A percentile compares a stretch with the other conserved stretches of the same genome.
These are phyloP conservation scores for Tolypocladium sp. DNA, from an alignment of 2,329 filamentous ascomycete species.

Conservation along the genomic window DNA sequence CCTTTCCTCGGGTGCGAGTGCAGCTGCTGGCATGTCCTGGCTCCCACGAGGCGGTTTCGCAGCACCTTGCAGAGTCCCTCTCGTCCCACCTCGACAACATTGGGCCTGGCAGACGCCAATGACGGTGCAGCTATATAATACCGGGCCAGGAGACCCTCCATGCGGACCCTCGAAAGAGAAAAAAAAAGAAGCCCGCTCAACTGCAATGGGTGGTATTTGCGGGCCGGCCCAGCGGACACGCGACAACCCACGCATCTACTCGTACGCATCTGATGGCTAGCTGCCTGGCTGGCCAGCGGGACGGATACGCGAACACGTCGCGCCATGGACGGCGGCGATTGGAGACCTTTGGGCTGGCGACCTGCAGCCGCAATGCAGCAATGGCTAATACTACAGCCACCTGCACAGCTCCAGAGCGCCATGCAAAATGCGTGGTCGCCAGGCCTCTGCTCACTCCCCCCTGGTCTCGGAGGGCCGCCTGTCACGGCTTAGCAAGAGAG, in stretches of 20 bases:
- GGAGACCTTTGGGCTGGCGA: not conserved
- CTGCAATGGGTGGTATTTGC: not conserved
- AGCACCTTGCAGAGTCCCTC: not conserved
- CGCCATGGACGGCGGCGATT: conserved; percentile 4
- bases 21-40: not conserved
- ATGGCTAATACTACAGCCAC: not conserved
- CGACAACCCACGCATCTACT: not conserved
- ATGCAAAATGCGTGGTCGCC: not conserved
- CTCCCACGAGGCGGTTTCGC: not conserved
- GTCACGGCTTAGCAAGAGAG: not conserved
- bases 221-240: not conserved
- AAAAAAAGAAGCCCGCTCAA: not conserved
- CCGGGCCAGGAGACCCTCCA: not conserved
- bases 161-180: not conserved
- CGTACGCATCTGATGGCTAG: not conserved
- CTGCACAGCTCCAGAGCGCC: not conserved
- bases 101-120: not conserved
- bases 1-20: not conserved
- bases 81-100: not conserved
- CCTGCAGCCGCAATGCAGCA: conserved; percentile 2
- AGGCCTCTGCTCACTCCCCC: not conserved
- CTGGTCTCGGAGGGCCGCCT: not conserved
- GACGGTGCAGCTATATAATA: not conserved
- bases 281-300: not conserved
- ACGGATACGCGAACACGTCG: conserved; percentile 5